Base-by-base conservation (phyloP, 2,329 filamentous ascomycete genomes). In the Verticillium alfalfae region DNA sequence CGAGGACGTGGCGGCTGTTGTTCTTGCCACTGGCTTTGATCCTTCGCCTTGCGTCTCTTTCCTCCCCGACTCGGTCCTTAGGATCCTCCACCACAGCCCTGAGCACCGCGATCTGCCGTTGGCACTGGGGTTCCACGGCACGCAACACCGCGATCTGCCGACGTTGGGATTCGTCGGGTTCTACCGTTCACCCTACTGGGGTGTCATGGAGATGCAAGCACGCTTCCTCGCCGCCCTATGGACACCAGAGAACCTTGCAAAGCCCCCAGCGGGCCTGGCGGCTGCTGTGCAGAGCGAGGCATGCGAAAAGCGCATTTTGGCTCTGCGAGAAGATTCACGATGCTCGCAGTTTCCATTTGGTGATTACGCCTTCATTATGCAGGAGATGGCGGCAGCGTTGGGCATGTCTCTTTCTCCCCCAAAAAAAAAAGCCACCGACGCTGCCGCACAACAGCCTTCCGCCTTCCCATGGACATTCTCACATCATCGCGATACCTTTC, bases 201-300 rank as follows among this genome's bases (percentile, higher is more conserved):
- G 89, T 1, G 87, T 93, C 0, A 92, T 94, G 82, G 91, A 95
- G 72, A 91, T 93, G 88, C 92, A 96, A 74, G 88, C 91, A 2
- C 84, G 89, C 1, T 82, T 90, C 64, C 76, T 93, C 6, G 81
- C 87, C 0, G 73, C 81, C 13, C 71, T 85, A 12, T 93, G 90
- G 89, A 73, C 73, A 1, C 67, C 72, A 1, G 60, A 68, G 2
- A 67, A 61, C 37, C 68, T 56, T 59, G 70, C 39, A 58, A 71
- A 67, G 3, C 64, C 68, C 3, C 59, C 66, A 0, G 38, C 68
- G 0, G 62, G 67, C 0, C 68, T 85, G 4, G 60, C 68, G 9
- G 66, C 71, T 1, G 81, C 83, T 3, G 71, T 86, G 12, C 65
- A 69, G 5, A 67, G 72, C 0, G 82, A 84, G 60, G 71, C 72